A percentile compares a stretch with the other conserved stretches of the same genome.
Evolutionary conservation across 2,329 filamentous ascomycete species (phyloP).

Genomic region (Ceratocystiopsis brevicomis): DNA sequence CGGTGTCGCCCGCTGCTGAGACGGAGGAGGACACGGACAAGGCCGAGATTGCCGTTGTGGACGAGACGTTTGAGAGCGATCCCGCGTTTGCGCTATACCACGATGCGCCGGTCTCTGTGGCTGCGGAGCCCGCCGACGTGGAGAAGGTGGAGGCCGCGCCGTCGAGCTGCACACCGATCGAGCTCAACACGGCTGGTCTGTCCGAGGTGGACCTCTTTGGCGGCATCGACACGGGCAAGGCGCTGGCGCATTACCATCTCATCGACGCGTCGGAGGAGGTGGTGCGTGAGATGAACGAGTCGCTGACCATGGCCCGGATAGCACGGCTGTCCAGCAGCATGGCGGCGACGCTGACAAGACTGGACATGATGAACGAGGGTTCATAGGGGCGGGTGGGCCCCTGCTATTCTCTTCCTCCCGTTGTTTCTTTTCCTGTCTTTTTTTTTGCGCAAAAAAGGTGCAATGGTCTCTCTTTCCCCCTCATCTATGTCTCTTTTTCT

Average conservation of each 20-base stretch:
- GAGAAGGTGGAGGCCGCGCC: constrained; percentile 12
- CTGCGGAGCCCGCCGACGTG: constrained; percentile 13
- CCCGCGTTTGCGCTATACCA: constrained; percentile 43
- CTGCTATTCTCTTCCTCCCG: constrained; percentile 7
- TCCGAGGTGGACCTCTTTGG: constrained; percentile 26
- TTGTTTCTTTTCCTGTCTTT: background rate
- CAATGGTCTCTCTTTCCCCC: background rate
- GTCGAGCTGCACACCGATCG: constrained; percentile 13
- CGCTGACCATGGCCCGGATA: constrained; percentile 28
- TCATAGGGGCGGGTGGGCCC: background rate
- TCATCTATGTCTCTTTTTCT: background rate
- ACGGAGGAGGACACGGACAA: background rate
- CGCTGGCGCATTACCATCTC: constrained; percentile 42
- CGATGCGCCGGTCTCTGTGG: constrained; percentile 15
- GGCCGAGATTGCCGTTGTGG: constrained; percentile 16
- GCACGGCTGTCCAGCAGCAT: constrained; percentile 17
- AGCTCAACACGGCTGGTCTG: constrained; percentile 25
- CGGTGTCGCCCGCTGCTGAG: constrained; percentile 13
- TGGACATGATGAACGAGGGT: constrained; percentile 17
- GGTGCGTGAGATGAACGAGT: constrained; percentile 24
- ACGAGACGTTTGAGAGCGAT: constrained; percentile 43
- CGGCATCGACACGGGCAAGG: constrained; percentile 44
- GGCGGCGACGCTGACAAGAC: constrained; percentile 17
- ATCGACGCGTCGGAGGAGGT: constrained; percentile 37
- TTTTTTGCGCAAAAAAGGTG: background rate